Conservation (phyloP, 1,284 basidiomycete species). For the Boletellus deceptivus region DNA sequence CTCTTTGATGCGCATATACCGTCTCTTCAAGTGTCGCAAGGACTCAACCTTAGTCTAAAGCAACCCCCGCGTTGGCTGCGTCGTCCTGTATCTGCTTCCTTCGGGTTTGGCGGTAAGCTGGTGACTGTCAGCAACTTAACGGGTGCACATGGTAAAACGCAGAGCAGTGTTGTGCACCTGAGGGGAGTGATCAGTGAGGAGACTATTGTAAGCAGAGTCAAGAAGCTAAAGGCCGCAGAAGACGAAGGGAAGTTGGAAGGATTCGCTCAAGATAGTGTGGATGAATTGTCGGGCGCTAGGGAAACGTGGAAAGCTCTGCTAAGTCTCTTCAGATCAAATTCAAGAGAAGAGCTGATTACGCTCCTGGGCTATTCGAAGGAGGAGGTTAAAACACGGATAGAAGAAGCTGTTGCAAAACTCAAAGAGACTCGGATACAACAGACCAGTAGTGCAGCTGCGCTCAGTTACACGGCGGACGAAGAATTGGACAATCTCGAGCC, state of each 20-base stretch:
- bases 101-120: conserved; percentile 92
- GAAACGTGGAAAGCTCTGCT: conserved; percentile 85
- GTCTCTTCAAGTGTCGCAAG: conserved; percentile 36
- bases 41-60: conserved; percentile 64
- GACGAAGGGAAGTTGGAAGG: conserved; percentile 58
- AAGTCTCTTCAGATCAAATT: conserved; percentile 88
- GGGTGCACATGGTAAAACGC: conserved; percentile 69
- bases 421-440: conserved; percentile 42
- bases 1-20: conserved; percentile 70
- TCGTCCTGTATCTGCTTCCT: conserved; percentile 78
- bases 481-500: conserved; percentile 41
- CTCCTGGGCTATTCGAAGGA: conserved; percentile 92
- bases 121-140: conserved; percentile 76
- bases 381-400: conserved; percentile 78
- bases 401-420: conserved; percentile 78
- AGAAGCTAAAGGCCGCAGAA: conserved; percentile 67
- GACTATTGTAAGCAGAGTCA: conserved; percentile 75
- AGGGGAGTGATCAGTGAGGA: conserved; percentile 79
- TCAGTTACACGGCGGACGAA: conserved; percentile 40
- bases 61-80: conserved; percentile 97
- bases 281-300: conserved; percentile 41
- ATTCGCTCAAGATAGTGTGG: conserved; percentile 63
- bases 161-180: conserved; percentile 78
- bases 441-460: conserved; percentile 17
- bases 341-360: conserved; percentile 86